These are phyloP conservation scores for Sporothrix brasiliensis DNA, from an alignment of 2,329 filamentous ascomycete species.

Conservation along the genomic window DNA sequence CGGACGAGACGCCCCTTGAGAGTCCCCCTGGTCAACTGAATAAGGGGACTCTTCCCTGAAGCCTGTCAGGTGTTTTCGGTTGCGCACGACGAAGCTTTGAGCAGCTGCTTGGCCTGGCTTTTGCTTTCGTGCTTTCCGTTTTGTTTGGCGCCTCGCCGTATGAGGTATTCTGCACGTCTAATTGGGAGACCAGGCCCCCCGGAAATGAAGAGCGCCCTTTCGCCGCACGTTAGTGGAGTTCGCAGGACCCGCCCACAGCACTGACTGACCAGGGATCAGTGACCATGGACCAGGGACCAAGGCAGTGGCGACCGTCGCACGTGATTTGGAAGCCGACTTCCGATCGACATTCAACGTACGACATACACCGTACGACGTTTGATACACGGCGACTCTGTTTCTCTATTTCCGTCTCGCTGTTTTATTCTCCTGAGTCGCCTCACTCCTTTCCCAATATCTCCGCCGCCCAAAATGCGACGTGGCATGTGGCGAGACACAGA, in stretches of 20 bases:
- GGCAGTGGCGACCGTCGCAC: background rate
- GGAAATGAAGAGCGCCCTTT: slow-evolving; percentile 5
- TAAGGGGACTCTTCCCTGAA: background rate
- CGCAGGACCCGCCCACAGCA: background rate
- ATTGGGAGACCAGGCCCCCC: background rate
- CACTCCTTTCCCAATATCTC: too few relatives aligned
- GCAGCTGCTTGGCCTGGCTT: background rate
- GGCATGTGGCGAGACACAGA: background rate
- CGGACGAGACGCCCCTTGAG: background rate
- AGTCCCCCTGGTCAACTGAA: background rate
- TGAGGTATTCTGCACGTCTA: background rate
- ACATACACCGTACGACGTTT: background rate
- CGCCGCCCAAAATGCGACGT: background rate
- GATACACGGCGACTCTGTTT: too few relatives aligned
- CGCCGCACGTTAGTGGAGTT: background rate
- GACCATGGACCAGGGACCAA: background rate
- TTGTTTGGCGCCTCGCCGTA: background rate
- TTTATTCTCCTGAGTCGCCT: background rate
- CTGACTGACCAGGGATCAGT: background rate
- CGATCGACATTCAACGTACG: background rate
- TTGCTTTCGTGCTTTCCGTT: background rate
- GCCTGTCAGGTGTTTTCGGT: background rate
- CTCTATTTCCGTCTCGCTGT: too few relatives aligned
- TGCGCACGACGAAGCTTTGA: background rate
- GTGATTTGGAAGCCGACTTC: slow-evolving; percentile 20